Conservation (phyloP, 306 rosid genomes). For the Calophaca sinica region DNA sequence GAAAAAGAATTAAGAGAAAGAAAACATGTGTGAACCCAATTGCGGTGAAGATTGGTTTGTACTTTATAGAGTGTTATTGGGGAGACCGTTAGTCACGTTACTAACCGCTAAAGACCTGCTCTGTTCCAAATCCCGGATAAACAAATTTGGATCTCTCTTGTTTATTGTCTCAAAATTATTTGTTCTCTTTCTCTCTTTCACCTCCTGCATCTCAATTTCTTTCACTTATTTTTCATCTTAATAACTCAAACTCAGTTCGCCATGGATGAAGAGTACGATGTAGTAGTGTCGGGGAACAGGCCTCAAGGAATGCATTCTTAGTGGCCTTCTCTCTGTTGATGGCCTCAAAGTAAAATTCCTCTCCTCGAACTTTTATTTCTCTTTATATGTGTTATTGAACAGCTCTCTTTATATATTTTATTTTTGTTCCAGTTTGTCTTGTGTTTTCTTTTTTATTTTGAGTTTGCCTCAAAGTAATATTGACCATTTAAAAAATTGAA, state of each 20-base stretch:
- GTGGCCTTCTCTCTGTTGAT: slow-evolving; percentile 73
- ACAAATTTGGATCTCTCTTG: not conserved
- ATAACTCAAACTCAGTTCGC: not conserved
- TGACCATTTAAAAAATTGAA: too few species aligned
- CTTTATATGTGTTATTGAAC: too few species aligned
- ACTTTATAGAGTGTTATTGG: not conserved
- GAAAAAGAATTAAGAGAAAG: not conserved
- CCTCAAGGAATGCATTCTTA: slow-evolving; percentile 70
- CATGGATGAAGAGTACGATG: slow-evolving; percentile 77
- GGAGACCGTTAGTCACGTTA: not conserved
- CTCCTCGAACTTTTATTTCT: not conserved
- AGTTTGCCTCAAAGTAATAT: too few species aligned
- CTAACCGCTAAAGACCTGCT: not conserved
- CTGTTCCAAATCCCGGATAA: not conserved
- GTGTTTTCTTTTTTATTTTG: too few species aligned
- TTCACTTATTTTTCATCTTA: not conserved
- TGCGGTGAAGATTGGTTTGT: not conserved
- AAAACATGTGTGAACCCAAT: not conserved
- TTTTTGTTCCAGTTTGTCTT: not conserved
- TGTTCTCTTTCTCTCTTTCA: not conserved
- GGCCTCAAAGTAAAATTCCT: slow-evolving; percentile 60
- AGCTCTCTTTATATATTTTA: too few species aligned
- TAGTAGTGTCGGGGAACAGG: slow-evolving; percentile 68
- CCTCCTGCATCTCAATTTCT: slow-evolving; percentile 1
- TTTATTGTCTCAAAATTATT: not conserved